phyloP scores from a whole-genome alignment of 75 land plant genomes.

The Isoetes taiwanensis region DNA sequence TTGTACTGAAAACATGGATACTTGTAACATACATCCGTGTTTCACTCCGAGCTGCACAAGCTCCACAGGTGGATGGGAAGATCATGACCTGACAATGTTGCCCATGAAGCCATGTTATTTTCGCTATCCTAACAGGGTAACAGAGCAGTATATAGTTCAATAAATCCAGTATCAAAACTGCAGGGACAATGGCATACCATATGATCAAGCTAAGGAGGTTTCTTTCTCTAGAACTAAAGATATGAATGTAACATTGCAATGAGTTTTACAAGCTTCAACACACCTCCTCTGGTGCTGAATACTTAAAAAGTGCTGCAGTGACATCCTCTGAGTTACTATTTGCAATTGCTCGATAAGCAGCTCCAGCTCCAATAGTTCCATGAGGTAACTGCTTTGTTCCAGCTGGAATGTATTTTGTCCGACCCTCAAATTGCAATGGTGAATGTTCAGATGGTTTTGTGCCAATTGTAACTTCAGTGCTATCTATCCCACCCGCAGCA shows the following conservation, averaged over 20 bases:
- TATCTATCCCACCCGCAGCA: slow-evolving; percentile 9
- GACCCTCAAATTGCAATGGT: not conserved
- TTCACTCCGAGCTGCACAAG: slow-evolving; percentile 66
- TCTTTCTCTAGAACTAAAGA: not conserved
- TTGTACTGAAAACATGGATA: slow-evolving; percentile 42
- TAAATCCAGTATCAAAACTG: not conserved
- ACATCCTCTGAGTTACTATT: slow-evolving; percentile 59
- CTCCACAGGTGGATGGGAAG: slow-evolving; percentile 93
- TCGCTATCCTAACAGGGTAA: not conserved
- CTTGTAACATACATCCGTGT: slow-evolving; percentile 85
- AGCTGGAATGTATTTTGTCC: slow-evolving; percentile 14
- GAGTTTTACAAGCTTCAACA: not conserved
- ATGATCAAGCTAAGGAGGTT: not conserved
- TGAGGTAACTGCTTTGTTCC: slow-evolving; percentile 39
- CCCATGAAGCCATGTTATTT: not conserved
- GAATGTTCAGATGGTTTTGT: not conserved
- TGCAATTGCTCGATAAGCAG: slow-evolving; percentile 63
- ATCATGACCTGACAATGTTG: slow-evolving; percentile 77
- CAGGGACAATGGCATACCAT: not conserved
- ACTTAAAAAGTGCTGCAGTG: slow-evolving; percentile 67
- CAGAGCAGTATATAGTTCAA: not conserved
- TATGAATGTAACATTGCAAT: not conserved
- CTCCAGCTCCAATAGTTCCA: slow-evolving; percentile 77
- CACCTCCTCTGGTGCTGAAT: slow-evolving; percentile 98
- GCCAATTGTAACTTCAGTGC: not conserved